Evolutionary conservation across 306 rosid genomes (phyloP).

Genomic region (Parietaria judaica): DNA sequence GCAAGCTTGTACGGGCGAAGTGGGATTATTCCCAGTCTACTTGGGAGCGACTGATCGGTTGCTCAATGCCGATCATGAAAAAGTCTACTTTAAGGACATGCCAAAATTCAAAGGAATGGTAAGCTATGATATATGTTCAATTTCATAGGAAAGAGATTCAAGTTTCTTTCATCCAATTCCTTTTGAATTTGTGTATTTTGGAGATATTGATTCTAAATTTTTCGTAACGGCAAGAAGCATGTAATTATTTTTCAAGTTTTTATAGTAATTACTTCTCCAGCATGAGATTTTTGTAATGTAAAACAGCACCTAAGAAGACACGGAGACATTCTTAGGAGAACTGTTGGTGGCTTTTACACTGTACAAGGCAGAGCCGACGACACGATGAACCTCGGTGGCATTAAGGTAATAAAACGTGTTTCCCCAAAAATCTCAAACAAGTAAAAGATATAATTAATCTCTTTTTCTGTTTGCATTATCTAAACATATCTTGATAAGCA

Average conservation of each 20-base stretch:
- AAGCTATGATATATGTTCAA: slow-evolving; percentile 13
- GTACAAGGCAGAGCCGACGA: slow-evolving; percentile 94
- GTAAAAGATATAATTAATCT: neutral
- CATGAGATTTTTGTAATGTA: neutral
- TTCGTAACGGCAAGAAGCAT: no score
- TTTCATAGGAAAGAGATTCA: no score
- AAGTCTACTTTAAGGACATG: slow-evolving; percentile 80
- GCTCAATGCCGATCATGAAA: slow-evolving; percentile 65
- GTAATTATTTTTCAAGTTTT: no score
- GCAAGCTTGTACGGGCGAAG: slow-evolving; percentile 69
- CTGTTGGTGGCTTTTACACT: slow-evolving; percentile 47
- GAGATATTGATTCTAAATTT: no score
- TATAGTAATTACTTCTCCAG: slow-evolving; percentile 1
- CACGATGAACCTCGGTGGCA: slow-evolving; percentile 96
- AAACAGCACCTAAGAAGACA: slow-evolving; percentile 71
- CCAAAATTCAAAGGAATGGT: slow-evolving; percentile 67
- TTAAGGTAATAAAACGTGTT: slow-evolving; percentile 44
- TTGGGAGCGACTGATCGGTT: slow-evolving; percentile 63
- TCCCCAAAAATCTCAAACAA: neutral
- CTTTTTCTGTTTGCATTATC: neutral
- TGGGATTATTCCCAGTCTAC: slow-evolving; percentile 50
- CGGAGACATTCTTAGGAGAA: slow-evolving; percentile 73
- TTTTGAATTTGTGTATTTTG: no score
- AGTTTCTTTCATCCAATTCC: no score
- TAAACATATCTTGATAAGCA: slow-evolving; percentile 9